A percentile compares a stretch with the other conserved stretches of the same genome.
phyloP scores from a whole-genome alignment of 768 basidiomycete species.

The Phlebiopsis gigantea region DNA sequence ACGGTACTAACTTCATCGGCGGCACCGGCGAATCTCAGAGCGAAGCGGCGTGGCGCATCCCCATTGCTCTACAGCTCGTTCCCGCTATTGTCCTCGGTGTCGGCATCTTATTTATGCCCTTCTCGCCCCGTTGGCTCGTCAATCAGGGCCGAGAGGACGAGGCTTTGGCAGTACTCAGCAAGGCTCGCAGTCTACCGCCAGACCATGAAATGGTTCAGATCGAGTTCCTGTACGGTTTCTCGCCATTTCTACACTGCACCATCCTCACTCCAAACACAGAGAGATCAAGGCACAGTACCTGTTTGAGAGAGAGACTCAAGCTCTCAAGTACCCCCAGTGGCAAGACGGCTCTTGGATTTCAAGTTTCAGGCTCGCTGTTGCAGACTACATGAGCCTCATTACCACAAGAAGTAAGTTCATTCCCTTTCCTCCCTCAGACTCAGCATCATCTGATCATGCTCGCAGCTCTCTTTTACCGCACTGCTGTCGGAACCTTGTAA shows the following conservation, averaged over 20 bases:
- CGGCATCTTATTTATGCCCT: constrained; percentile 75
- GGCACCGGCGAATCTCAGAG: constrained; percentile 51
- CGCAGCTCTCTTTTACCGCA: constrained; percentile 54
- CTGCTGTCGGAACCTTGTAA: constrained; percentile 51
- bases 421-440: too few relatives aligned
- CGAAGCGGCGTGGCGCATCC: constrained; percentile 73
- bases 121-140: constrained; percentile 78
- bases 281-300: constrained; percentile 72
- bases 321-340: constrained; percentile 51
- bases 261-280: constrained; percentile 24
- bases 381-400: constrained; percentile 59
- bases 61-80: constrained; percentile 67
- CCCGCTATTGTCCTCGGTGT: constrained; percentile 67
- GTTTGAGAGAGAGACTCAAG: constrained; percentile 63
- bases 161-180: constrained; percentile 57
- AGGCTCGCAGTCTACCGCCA: constrained; percentile 47
- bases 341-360: constrained; percentile 57
- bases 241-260: neutral
- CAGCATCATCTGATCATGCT: too few relatives aligned
- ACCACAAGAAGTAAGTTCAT: constrained; percentile 38
- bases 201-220: constrained; percentile 65
- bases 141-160: constrained; percentile 75
- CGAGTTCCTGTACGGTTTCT: constrained; percentile 56
- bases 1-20: constrained; percentile 65
- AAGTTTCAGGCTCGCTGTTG: constrained; percentile 55